Conservation (phyloP, 768 basidiomycete genomes). For the Pleurotus citrinopileatus region DNA sequence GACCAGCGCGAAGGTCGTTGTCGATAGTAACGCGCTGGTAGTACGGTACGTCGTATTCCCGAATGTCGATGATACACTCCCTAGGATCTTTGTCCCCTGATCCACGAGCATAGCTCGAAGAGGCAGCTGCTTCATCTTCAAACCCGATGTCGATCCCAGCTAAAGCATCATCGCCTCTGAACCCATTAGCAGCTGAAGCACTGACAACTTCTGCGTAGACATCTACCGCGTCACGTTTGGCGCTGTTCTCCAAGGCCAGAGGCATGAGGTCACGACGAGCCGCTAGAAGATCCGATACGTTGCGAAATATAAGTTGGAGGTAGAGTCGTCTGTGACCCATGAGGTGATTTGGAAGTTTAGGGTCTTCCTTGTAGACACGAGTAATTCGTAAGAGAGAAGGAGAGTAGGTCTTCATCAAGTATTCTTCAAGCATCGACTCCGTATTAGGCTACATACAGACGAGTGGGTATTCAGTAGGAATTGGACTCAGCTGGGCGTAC, state of each 20-base stretch:
- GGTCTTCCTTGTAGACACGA: conserved; percentile 87
- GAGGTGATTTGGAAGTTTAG: conserved; percentile 93
- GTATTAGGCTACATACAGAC: conserved; percentile 62
- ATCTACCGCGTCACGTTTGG: conserved; percentile 93
- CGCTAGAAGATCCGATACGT: conserved; percentile 86
- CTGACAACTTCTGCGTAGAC: conserved; percentile 96
- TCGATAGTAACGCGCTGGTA: conserved; percentile 99
- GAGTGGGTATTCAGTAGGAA: conserved; percentile 2
- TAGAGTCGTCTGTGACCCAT: conserved; percentile 91
- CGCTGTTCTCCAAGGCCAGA: conserved; percentile 84
- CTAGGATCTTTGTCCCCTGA: conserved; percentile 74
- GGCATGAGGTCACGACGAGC: conserved; percentile 90
- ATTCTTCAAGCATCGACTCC: conserved; percentile 92
- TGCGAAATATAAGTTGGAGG: conserved; percentile 86
- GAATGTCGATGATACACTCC: conserved; percentile 89
- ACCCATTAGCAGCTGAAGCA: conserved; percentile 51
- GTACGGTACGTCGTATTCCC: conserved; percentile 97
- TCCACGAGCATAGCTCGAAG: not conserved
- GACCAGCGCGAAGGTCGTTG: conserved; percentile 93
- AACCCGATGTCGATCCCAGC: conserved; percentile 66
- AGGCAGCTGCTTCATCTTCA: conserved; percentile 46
- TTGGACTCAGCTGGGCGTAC: conserved; percentile 38
- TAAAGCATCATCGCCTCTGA: not conserved
- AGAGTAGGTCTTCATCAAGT: conserved; percentile 92
- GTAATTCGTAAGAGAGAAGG: conserved; percentile 77